Base-by-base conservation (phyloP, 495 filamentous ascomycete species). In the Trichoderma asperelloides region DNA sequence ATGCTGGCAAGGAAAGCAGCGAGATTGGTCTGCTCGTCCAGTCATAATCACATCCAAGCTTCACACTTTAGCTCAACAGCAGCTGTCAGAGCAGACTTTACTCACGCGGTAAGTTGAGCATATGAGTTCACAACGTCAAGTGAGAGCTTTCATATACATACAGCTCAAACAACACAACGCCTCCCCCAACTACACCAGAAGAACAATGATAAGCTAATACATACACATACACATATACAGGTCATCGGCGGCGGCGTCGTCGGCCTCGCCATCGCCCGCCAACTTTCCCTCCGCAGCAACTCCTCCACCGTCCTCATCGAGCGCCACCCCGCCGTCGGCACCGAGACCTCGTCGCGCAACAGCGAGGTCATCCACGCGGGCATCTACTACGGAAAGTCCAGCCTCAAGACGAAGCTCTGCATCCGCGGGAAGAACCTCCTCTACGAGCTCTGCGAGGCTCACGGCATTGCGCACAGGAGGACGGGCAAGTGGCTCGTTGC, bases 311-410 rank as follows among this genome's bases (percentile, higher is more conserved):
- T 98, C 15, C 80, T 98, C 15, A 84, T 98, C 5, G 95, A 98
- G 76, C 82, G 88, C 41, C 91, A 97, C 78, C 76, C 81, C 41
- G 81, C 80, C 45, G 84, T 91, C 30, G 95, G 96, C 27, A 96
- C 87, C 62, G 96, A 98, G 82, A 98, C 94, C 0, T 94, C 90
- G 66, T 91, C 88, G 72, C 87, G 93, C 69, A 98, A 97, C 77
- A 96, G 91, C 69, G 95, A 97, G 85, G 94, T 98, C 51, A 96
- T 98, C 67, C 95, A 98, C 72, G 95, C 91, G 2, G 96, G 96
- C 49, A 85, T 98, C 55, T 98, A 98, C 81, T 98, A 98, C 78
- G 89, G 89, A 43, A 74, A 83, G 23, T 73, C 75, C 45, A 87
- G 87, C 0, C 85, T 97, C 18, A 98, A 98, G 77, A 92, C 95